Evolutionary conservation across 1,139 yeast genomes (phyloP).

Genomic region (Blastobotrys arbuscula): DNA sequence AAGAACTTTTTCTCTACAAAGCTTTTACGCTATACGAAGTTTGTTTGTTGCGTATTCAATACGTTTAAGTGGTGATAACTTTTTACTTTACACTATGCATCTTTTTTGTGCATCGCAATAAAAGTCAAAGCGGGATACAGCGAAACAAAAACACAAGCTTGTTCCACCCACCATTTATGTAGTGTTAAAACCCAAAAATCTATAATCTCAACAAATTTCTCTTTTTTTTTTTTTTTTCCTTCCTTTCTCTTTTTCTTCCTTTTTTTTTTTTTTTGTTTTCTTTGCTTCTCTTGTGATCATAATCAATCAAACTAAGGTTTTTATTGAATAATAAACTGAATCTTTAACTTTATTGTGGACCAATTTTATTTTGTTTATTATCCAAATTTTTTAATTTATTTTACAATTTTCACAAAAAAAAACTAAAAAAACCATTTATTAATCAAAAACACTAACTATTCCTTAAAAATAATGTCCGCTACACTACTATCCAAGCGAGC

Average conservation of each 20-base stretch:
- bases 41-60: too few relatives aligned
- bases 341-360: background rate
- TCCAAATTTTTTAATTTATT: background rate
- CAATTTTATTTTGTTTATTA: background rate
- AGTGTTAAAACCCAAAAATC: too few relatives aligned
- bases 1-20: too few relatives aligned
- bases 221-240: background rate
- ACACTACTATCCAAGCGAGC: conserved; percentile 17
- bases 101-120: too few relatives aligned
- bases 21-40: too few relatives aligned
- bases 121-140: too few relatives aligned
- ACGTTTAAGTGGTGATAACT: too few relatives aligned
- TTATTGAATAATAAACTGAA: background rate
- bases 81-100: too few relatives aligned
- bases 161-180: too few relatives aligned
- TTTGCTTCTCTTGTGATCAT: background rate
- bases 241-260: background rate
- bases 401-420: background rate
- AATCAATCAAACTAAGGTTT: background rate
- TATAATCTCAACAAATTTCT: background rate
- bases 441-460: background rate
- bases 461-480: conserved; percentile 13
- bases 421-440: background rate
- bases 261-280: background rate
- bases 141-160: too few relatives aligned